phyloP scores from a whole-genome alignment of 805 yeast species.

The Suhomyces tanzawaensis region DNA sequence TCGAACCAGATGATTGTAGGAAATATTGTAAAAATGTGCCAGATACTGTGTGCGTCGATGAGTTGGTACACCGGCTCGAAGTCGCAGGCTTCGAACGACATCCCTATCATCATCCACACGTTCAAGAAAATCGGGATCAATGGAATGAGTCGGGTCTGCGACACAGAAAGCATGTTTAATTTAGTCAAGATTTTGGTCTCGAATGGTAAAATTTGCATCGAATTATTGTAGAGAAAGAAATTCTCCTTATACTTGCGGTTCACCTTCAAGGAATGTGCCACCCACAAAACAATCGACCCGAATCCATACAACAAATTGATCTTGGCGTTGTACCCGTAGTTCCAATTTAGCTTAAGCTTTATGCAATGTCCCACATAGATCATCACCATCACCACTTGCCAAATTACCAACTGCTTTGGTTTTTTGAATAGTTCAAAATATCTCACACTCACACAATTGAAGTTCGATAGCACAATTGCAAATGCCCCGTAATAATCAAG shows the following conservation, averaged over 20 bases:
- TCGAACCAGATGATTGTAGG: slow-evolving; percentile 78
- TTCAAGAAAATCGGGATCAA: slow-evolving; percentile 35
- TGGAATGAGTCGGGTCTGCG: slow-evolving; percentile 30
- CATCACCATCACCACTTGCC: slow-evolving; percentile 17
- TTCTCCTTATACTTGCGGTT: slow-evolving; percentile 14
- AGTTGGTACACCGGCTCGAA: slow-evolving; percentile 39
- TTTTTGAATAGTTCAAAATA: slow-evolving; percentile 25
- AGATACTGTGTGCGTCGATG: slow-evolving; percentile 87
- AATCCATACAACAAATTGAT: slow-evolving; percentile 34
- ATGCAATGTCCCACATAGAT: slow-evolving; percentile 27
- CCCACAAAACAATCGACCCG: slow-evolving; percentile 31
- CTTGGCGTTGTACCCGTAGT: slow-evolving; percentile 35
- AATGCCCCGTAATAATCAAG: slow-evolving; percentile 44
- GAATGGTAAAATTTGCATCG: slow-evolving; percentile 37
- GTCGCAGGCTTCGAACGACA: slow-evolving; percentile 35
- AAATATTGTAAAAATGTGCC: slow-evolving; percentile 88
- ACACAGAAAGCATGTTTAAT: slow-evolving; percentile 25
- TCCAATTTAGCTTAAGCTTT: slow-evolving; percentile 33
- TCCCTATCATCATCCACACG: slow-evolving; percentile 29
- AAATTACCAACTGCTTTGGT: slow-evolving; percentile 12
- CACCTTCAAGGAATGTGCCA: slow-evolving; percentile 26
- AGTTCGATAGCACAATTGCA: slow-evolving; percentile 33
- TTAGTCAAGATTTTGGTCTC: slow-evolving; percentile 36
- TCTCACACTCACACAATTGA: slow-evolving; percentile 33
- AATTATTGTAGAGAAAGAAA: slow-evolving; percentile 28